Percentiles rank a stretch among this genome's conserved stretches.
These are phyloP conservation scores for Fusarium sp. DNA, from an alignment of 2,329 filamentous ascomycete species.

Conservation along the genomic window DNA sequence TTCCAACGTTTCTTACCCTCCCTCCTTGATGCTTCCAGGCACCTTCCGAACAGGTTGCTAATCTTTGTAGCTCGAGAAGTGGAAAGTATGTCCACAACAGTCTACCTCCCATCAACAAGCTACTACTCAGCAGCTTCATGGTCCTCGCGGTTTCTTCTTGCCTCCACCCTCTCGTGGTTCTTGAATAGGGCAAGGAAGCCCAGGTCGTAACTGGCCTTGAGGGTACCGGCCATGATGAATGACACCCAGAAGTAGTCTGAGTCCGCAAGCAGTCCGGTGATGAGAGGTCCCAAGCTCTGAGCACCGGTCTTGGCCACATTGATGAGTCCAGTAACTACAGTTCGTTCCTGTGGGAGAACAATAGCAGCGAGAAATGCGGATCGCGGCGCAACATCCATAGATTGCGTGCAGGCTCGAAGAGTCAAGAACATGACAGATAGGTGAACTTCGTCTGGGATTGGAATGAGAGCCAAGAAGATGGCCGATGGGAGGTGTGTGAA, in stretches of 20 bases:
- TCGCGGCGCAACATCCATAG: constrained; percentile 78
- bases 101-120: not conserved
- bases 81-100: not conserved
- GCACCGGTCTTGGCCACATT: constrained; percentile 75
- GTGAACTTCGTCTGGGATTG: constrained; percentile 62
- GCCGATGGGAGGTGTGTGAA: constrained; percentile 78
- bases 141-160: not conserved
- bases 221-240: constrained; percentile 69
- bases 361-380: constrained; percentile 75
- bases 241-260: constrained; percentile 68
- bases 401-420: constrained; percentile 69
- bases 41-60: not conserved
- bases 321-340: constrained; percentile 76
- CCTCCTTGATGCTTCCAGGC: not conserved
- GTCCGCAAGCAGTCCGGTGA: constrained; percentile 72
- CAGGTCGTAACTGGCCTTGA: constrained; percentile 72
- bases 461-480: constrained; percentile 72
- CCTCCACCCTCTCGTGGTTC: constrained; percentile 29
- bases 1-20: not conserved
- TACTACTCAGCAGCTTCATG: not conserved
- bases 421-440: constrained; percentile 70
- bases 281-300: constrained; percentile 69
- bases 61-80: not conserved
- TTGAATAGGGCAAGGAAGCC: constrained; percentile 57
- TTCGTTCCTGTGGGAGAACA: constrained; percentile 72